These are phyloP conservation scores for Trichoderma sp. DNA, from an alignment of 2,329 filamentous ascomycete species.

Conservation along the genomic window DNA sequence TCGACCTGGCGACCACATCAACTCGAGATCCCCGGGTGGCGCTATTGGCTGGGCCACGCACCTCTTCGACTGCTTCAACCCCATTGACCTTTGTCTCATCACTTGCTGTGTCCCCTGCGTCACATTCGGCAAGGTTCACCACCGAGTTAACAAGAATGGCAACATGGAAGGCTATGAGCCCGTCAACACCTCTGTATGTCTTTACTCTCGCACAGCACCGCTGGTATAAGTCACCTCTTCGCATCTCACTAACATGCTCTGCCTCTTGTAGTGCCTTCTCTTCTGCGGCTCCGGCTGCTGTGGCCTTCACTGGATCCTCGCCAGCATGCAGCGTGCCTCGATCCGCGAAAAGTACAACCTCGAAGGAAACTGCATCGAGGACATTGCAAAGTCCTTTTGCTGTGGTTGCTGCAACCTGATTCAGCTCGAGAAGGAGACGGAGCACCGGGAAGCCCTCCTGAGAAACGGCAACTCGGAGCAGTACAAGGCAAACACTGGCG, in stretches of 20 bases:
- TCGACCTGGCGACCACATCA: constrained; percentile 44
- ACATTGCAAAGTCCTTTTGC: constrained; percentile 47
- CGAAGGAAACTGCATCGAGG: constrained; percentile 45
- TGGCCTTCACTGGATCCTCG: constrained; percentile 45
- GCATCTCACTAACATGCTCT: constrained; percentile 17
- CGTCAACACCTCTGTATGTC: constrained; percentile 48
- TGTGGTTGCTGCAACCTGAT: constrained; percentile 48
- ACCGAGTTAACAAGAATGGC: constrained; percentile 44
- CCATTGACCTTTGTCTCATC: constrained; percentile 47
- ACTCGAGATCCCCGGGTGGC: constrained; percentile 42
- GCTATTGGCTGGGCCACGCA: constrained; percentile 42
- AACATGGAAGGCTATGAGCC: constrained; percentile 47
- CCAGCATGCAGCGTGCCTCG: constrained; percentile 48
- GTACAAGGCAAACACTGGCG: constrained; percentile 26
- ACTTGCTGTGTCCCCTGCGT: constrained; percentile 50
- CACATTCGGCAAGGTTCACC: constrained; percentile 51
- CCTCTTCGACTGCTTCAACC: constrained; percentile 49
- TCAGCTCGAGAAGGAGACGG: constrained; percentile 51
- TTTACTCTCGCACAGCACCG: constrained; percentile 1
- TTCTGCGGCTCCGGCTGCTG: constrained; percentile 44
- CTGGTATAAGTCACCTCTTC: neutral
- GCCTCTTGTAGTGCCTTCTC: constrained; percentile 41
- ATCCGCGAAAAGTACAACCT: constrained; percentile 49
- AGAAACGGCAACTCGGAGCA: constrained; percentile 23
- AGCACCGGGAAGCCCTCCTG: constrained; percentile 36